These are phyloP conservation scores for Ustulina deusta DNA, from an alignment of 2,329 filamentous ascomycete species.

Conservation along the genomic window DNA sequence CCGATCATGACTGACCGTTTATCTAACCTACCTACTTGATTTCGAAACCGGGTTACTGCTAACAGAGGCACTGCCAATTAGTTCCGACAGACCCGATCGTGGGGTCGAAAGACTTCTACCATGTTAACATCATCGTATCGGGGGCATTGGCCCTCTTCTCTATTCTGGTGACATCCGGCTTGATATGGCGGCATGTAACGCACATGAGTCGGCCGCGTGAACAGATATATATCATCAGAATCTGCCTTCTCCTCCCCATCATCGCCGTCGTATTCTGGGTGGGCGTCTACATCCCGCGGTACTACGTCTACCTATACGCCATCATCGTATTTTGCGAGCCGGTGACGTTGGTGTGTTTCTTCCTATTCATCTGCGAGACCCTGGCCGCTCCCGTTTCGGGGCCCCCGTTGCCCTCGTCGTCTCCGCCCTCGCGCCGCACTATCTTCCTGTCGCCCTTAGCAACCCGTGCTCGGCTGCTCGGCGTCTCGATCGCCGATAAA, in stretches of 20 bases:
- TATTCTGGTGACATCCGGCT: constrained; percentile 46
- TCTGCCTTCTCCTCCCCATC: constrained; percentile 56
- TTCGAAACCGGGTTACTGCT: background rate
- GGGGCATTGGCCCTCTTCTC: constrained; percentile 52
- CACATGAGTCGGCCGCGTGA: constrained; percentile 57
- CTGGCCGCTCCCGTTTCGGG: constrained; percentile 46
- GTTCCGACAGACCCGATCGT: constrained; percentile 38
- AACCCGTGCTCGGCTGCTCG: constrained; percentile 38
- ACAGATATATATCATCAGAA: constrained; percentile 59
- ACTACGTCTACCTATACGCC: constrained; percentile 56
- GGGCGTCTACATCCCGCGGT: constrained; percentile 53
- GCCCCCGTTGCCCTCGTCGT: background rate
- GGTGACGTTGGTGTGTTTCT: constrained; percentile 58
- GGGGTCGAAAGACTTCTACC: constrained; percentile 40
- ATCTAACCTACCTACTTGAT: background rate
- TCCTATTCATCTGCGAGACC: constrained; percentile 59
- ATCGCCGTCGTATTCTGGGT: constrained; percentile 57
- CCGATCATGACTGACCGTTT: background rate
- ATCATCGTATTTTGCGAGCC: constrained; percentile 56
- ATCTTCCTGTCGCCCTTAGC: constrained; percentile 54
- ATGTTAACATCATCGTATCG: constrained; percentile 54
- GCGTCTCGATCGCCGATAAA: constrained; percentile 11
- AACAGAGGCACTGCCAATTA: constrained; percentile 17
- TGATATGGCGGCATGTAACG: constrained; percentile 54
- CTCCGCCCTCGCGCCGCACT: constrained; percentile 43